A percentile compares a stretch with the other conserved stretches of the same genome.
phyloP scores from a whole-genome alignment of 345 rosid species.

The Rhodamnia rubescens region DNA sequence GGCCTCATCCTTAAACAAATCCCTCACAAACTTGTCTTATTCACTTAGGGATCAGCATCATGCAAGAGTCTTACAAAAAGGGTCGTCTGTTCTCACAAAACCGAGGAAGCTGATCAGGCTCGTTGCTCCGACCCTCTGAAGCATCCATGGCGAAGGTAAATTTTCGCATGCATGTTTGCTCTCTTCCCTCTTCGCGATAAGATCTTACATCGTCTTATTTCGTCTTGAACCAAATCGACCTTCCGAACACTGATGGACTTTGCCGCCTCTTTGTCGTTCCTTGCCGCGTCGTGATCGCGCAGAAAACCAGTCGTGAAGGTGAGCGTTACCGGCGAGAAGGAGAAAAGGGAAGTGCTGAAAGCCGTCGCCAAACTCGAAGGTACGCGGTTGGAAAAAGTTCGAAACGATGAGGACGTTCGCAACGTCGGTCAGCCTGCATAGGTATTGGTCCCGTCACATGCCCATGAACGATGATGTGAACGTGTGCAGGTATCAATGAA shows the following conservation, averaged over 20 bases:
- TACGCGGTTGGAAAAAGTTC: not conserved
- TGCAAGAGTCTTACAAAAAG: not conserved
- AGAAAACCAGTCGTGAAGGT: conserved; percentile 4
- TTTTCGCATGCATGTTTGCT: not conserved
- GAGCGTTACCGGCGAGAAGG: not conserved
- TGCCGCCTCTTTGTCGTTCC: not conserved
- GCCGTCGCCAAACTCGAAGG: conserved; percentile 1
- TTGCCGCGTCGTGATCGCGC: not conserved
- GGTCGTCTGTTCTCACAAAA: not conserved
- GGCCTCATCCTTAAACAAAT: not conserved
- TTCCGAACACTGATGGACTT: not conserved
- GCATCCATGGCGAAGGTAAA: not conserved
- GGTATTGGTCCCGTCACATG: not conserved
- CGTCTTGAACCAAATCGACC: not conserved
- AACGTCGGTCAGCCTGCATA: not conserved
- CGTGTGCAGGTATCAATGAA: not conserved
- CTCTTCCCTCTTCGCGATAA: not conserved
- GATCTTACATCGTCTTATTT: not conserved
- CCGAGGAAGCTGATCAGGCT: not conserved
- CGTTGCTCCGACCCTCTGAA: not conserved
- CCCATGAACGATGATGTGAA: not conserved
- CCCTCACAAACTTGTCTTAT: not conserved
- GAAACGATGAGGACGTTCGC: not conserved
- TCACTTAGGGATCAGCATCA: not conserved
- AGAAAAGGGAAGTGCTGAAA: not conserved